Evolutionary conservation across 257 asterid species (phyloP), one percentile per base, ranked within the genome.

Genomic region (Gynochthodes officinalis): DNA sequence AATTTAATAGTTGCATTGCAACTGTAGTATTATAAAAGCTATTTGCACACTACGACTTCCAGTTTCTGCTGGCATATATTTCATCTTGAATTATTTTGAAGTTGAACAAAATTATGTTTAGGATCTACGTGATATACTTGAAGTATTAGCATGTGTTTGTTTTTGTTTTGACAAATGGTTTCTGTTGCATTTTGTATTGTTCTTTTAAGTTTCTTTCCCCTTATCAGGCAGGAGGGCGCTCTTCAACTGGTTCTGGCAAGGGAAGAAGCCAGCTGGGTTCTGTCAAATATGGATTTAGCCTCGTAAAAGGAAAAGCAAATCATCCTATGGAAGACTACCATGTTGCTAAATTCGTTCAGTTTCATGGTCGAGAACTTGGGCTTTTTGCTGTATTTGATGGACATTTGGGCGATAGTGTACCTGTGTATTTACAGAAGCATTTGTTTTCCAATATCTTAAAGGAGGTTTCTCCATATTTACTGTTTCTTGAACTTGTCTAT

Each of bases 291-390:
- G 99, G 99, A 61, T 91, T 85, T 84, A 84, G 90, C 70, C 85
- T 94, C 53, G 80, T 85, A 43, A 94, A 94, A 80, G 99, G 97
- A 70, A 90, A 85, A 74, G 98, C 97, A 25, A 90, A 73, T 80
- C 98, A 93, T 81, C 98, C 98, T 5, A 93, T 93, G 98, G 98
- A 93, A 85, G 98, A 93, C 82, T 93, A 76, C 84, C 92, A 93
- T 80, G 98, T 93, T 59, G 95, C 98, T 49, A 93, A 90, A 73
- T 93, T 90, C 71, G 90, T 84, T 37, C 87, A 86, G 79, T 43
- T 73, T 37, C 75, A 84, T 27, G 88, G 89, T 14, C 90, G 71
- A 27, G 96, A 89, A 79, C 84, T 90, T 11, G 98, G 98, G 18
- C 86, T 93, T 33, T 93, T 93, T 74, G 98, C 96, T 62, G 88